Evolutionary conservation across 164 flowering plant genomes (phyloP), one percentile per base, ranked within the genome.

Genomic region (Dillenia suffruticosa): DNA sequence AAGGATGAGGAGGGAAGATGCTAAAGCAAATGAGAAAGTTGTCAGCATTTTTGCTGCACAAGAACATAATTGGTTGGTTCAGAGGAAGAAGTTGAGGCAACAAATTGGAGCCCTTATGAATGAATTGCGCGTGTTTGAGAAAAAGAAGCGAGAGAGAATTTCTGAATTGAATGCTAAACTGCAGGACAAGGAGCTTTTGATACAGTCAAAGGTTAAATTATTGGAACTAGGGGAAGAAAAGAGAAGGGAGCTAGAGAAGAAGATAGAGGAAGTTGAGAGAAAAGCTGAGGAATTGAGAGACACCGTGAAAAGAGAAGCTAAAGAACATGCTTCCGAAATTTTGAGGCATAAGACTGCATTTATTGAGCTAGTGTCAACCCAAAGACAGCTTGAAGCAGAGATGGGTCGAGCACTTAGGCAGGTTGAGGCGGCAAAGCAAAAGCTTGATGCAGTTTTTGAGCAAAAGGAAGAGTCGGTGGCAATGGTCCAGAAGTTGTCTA

Each of bases 11-110:
- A 81, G 72, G 4, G 99, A 95, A 63, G 96, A 95, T 67, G 96
- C 86, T 6, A 89, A 78, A 63, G 99, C 97, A 7, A 95, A 91
- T 63, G 96, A 91, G 83, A 91, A 84, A 63, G 99, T 95, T 17
- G 96, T 81, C 43, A 46, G 92, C 52, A 91, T 95, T 63, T 85
- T 74, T 60, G 92, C 97, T 9, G 60, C 88, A 1, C 90, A 86
- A 60, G 96, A 95, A 67, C 99, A 91, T 65, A 54, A 74, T 65
- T 91, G 99, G 99, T 66, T 87, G 7, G 65, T 45, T 12, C 97
- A 91, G 66, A 85, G 86, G 64, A 89, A 73, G 78, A 84, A 73
- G 70, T 87, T 89, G 17, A 54, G 73, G 26, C 86, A 79, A 64
- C 85, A 89, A 46, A 77, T 95, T 47, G 86, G 84, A 15, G 85